Evolutionary conservation across 306 rosid species (phyloP), one percentile per base, ranked within the genome.

Genomic region (Crotalaria pallida): DNA sequence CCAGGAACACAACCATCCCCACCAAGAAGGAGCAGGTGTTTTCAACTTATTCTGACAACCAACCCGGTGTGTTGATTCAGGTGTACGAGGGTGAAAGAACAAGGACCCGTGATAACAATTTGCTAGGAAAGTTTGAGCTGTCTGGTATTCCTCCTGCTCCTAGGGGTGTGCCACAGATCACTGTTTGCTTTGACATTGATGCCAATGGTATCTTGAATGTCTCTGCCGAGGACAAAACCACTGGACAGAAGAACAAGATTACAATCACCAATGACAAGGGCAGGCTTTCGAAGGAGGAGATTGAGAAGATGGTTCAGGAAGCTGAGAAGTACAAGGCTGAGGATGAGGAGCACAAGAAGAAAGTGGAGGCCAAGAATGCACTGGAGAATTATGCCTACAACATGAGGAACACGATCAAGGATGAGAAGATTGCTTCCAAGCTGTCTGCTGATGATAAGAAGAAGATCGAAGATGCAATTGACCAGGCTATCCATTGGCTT

Each of bases 181-280:
- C 1, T 10, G 88, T 84, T 0, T 81, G 88, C 23, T 84, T 84
- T 0, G 86, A 81, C 40, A 81, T 81, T 3, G 84, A 84, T 12
- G 85, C 88, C 0, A 75, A 84, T 2, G 85, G 88, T 7, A 84
- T 84, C 6, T 58, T 83, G 82, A 86, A 80, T 45, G 90, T 86
- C 3, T 78, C 90, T 2, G 90, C 85, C 0, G 90, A 86, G 78
- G 90, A 86, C 77, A 86, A 80, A 58, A 86, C 87, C 0, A 86
- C 87, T 0, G 85, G 90, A 3, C 85, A 86, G 67, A 86, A 78
- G 80, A 86, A 86, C 51, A 83, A 80, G 82, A 86, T 86, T 11
- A 86, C 87, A 21, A 86, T 86, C 7, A 86, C 87, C 5, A 86
- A 83, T 7, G 87, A 86, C 84, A 86, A 86, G 85, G 90, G 87